Conservation (phyloP, 2,329 filamentous ascomycete genomes). For the Cordyceps militaris region DNA sequence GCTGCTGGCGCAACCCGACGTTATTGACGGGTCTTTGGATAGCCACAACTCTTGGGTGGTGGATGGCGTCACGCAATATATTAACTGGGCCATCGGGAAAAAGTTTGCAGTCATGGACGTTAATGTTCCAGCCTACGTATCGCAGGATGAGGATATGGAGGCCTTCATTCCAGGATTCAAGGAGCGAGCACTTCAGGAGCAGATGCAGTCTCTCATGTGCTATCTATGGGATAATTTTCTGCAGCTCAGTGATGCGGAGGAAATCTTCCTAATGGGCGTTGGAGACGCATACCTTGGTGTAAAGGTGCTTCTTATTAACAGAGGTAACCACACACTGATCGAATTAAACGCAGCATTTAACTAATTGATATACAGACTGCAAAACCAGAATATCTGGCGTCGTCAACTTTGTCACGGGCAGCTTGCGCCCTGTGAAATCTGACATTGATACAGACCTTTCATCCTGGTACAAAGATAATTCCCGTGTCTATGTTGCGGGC, state of each 20-base stretch:
- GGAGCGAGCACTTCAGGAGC: slow-evolving; percentile 45
- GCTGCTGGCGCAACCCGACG: slow-evolving; percentile 59
- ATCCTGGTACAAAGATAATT: slow-evolving; percentile 78
- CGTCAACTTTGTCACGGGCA: slow-evolving; percentile 74
- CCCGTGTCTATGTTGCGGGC: slow-evolving; percentile 67
- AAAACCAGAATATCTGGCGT: slow-evolving; percentile 63
- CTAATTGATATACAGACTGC: slow-evolving; percentile 40
- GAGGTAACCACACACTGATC: slow-evolving; percentile 45
- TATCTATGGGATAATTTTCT: slow-evolving; percentile 98
- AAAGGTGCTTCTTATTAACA: slow-evolving; percentile 69
- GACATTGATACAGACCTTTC: slow-evolving; percentile 67
- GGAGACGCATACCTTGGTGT: slow-evolving; percentile 85
- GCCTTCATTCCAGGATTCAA: slow-evolving; percentile 37
- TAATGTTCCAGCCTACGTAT: slow-evolving; percentile 76
- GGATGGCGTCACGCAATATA: slow-evolving; percentile 72
- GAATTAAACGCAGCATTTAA: background rate
- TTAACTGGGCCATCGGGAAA: slow-evolving; percentile 73
- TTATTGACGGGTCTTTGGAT: slow-evolving; percentile 65
- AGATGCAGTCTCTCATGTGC: slow-evolving; percentile 65
- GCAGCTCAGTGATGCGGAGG: slow-evolving; percentile 62
- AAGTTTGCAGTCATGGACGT: slow-evolving; percentile 83
- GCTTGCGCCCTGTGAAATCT: slow-evolving; percentile 69
- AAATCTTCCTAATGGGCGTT: slow-evolving; percentile 80
- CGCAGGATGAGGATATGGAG: slow-evolving; percentile 49
- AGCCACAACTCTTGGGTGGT: slow-evolving; percentile 85